Evolutionary conservation across 2,329 filamentous ascomycete genomes (phyloP).

Genomic region (Helotiales sp.): DNA sequence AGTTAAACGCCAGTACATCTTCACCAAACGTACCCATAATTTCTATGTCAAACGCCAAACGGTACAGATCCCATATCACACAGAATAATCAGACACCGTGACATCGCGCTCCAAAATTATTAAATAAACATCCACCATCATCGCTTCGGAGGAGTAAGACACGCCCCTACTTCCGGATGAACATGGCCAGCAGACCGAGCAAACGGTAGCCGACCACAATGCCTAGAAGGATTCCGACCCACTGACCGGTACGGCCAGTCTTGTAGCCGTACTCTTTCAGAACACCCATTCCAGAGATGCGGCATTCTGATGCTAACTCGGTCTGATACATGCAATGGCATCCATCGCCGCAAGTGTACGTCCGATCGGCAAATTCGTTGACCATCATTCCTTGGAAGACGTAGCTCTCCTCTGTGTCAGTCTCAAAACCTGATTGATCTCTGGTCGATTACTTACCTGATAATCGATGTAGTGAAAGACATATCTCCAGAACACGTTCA

Average conservation of each 20-base stretch:
- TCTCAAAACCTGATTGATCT: too few species aligned
- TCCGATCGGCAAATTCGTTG: constrained; percentile 75
- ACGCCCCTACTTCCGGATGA: constrained; percentile 40
- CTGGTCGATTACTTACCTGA: constrained; percentile 53
- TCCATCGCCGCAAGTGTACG: constrained; percentile 60
- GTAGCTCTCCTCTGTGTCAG: constrained; percentile 53
- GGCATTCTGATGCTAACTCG: constrained; percentile 64
- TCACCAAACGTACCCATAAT: background rate
- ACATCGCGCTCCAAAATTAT: too few species aligned
- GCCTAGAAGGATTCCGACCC: constrained; percentile 77
- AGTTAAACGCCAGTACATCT: background rate
- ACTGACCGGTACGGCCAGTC: constrained; percentile 65
- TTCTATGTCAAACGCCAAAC: background rate
- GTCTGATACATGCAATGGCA: constrained; percentile 72
- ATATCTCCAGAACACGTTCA: constrained; percentile 87
- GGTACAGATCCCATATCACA: background rate
- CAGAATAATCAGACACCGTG: too few species aligned
- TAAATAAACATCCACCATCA: too few species aligned
- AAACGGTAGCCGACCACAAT: constrained; percentile 77
- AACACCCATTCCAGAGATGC: constrained; percentile 73
- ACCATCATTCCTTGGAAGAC: constrained; percentile 95
- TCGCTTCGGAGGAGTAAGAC: too few species aligned
- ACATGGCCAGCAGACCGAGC: constrained; percentile 67
- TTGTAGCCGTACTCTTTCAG: constrained; percentile 72
- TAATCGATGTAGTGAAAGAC: constrained; percentile 91